These are phyloP conservation scores for Ustilago crameri DNA, from an alignment of 1,284 basidiomycete genomes.

Conservation along the genomic window DNA sequence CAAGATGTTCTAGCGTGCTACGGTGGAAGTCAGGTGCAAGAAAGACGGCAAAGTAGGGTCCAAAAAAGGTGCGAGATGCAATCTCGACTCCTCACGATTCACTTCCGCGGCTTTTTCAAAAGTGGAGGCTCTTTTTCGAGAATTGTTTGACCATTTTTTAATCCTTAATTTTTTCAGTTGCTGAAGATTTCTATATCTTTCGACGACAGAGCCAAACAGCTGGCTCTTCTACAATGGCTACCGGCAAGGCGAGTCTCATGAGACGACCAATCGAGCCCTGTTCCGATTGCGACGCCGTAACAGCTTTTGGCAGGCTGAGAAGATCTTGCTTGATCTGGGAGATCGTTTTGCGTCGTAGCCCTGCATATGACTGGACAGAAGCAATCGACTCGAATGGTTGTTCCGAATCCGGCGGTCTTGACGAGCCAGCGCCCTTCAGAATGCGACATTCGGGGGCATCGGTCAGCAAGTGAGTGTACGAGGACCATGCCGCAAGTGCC, in stretches of 20 bases:
- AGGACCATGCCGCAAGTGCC: slow-evolving; percentile 23
- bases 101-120: too few species aligned
- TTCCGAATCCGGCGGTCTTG: slow-evolving; percentile 8
- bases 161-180: too few species aligned
- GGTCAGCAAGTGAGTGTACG: slow-evolving; percentile 46
- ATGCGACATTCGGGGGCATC: slow-evolving; percentile 35
- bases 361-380: slow-evolving; percentile 19
- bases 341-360: slow-evolving; percentile 22
- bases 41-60: not conserved
- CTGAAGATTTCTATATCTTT: slow-evolving; percentile 1
- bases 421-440: not conserved
- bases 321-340: slow-evolving; percentile 18
- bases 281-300: not conserved
- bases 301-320: slow-evolving; percentile 1
- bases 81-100: too few species aligned
- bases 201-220: slow-evolving; percentile 38
- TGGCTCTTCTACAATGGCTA: slow-evolving; percentile 26
- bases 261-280: not conserved
- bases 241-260: slow-evolving; percentile 18
- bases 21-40: not conserved
- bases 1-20: not conserved
- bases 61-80: not conserved
- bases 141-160: too few species aligned
- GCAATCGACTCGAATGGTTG: slow-evolving; percentile 37
- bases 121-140: too few species aligned